Evolutionary conservation across 2,329 filamentous ascomycete genomes (phyloP), one percentile per base, ranked within the genome.

Genomic region (Cordyceps javanica): DNA sequence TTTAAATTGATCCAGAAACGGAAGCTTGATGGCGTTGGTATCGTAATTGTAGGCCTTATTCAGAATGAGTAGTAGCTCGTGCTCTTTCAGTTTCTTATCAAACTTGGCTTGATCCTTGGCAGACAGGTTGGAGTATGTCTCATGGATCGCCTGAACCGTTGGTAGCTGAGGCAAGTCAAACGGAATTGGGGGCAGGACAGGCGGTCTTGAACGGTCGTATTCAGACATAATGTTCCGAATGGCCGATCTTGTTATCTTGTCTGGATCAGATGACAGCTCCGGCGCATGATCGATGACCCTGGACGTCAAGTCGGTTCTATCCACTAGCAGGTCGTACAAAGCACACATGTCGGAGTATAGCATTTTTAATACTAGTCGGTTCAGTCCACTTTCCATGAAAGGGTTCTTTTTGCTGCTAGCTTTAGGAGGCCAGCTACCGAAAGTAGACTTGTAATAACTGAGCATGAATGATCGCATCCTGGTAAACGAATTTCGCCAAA

Each of bases 341-440:
- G 86, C 83, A 64, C 89, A 90, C 66, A 97, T 83, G 69, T 99
- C 93, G 26, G 85, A 81, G 72, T 97, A 97, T 9, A 97, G 75
- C 44, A 90, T 86, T 67, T 85, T 85, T 42, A 97, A 77, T 6
- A 96, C 90, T 45, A 91, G 73, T 25, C 94, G 82, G 70, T 97
- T 97, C 23, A 97, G 79, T 0, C 93, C 93, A 63, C 85, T 89
- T 64, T 92, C 91, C 28, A 89, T 87, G 62, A 96, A 90, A 1
- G 87, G 82, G 68, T 96, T 96, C 80, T 95, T 96, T 79, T 95
- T 96, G 65, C 86, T 93, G 65, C 82, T 88, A 2, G 91, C 91
- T 70, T 94, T 96, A 9, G 94, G 93, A 2, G 94, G 92, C 93
- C 93, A 95, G 69, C 80, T 85, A 21, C 82, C 81, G 57, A 86